These are phyloP conservation scores for Hericium alpestre DNA, from an alignment of 768 basidiomycete species.

Conservation along the genomic window DNA sequence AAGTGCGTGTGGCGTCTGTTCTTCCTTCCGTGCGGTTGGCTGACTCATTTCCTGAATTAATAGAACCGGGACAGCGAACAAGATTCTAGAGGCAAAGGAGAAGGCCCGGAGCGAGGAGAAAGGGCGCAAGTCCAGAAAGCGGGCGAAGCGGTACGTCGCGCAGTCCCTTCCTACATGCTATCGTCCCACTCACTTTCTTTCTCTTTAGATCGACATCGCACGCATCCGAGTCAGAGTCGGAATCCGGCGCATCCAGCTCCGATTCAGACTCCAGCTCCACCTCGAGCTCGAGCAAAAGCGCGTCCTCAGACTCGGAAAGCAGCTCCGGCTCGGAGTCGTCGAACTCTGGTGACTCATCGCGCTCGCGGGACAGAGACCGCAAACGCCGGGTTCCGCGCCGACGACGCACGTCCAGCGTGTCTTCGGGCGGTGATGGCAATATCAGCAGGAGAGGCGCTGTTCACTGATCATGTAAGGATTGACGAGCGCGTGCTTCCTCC, in stretches of 20 bases:
- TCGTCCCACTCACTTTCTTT: constrained; percentile 5
- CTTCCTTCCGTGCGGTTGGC: background rate
- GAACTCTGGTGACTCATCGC: constrained; percentile 22
- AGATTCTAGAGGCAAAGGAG: constrained; percentile 75
- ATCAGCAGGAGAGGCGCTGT: constrained; percentile 63
- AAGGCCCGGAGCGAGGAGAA: constrained; percentile 50
- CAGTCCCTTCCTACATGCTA: background rate
- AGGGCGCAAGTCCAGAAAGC: constrained; percentile 18
- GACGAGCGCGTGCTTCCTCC: too few relatives aligned
- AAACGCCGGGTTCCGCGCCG: constrained; percentile 26
- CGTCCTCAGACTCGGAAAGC: constrained; percentile 30
- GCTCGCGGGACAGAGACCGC: constrained; percentile 33
- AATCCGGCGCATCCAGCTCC: constrained; percentile 24
- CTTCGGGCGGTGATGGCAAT: constrained; percentile 47
- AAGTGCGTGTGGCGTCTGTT: constrained; percentile 37
- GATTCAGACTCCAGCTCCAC: constrained; percentile 35
- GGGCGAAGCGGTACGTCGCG: constrained; percentile 21
- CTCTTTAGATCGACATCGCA: constrained; percentile 12
- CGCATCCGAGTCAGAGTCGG: constrained; percentile 18
- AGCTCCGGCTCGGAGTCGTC: constrained; percentile 18
- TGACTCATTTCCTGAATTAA: background rate
- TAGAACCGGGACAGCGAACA: constrained; percentile 74
- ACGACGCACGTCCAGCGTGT: constrained; percentile 9
- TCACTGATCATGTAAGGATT: too few relatives aligned
- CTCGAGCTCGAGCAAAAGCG: constrained; percentile 25